Conservation (phyloP, 108 stramenopile species). For the Nitzschia sp. region DNA sequence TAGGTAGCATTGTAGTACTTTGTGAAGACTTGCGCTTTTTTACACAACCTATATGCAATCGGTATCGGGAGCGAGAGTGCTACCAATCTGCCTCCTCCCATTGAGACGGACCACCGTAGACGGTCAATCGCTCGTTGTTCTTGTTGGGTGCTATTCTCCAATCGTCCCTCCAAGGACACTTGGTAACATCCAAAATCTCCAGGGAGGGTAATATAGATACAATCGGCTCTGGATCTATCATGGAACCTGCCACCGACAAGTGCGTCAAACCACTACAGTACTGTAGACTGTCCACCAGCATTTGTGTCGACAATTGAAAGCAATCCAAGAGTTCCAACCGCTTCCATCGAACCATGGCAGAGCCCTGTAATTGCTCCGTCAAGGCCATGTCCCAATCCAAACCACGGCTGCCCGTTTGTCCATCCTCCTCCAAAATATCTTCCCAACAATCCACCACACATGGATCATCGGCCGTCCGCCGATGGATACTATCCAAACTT, state of each 20-base stretch:
- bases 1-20: too few species aligned
- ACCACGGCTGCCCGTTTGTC: background rate
- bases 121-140: background rate
- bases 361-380: constrained; percentile 16
- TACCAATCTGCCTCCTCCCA: background rate
- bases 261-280: constrained; percentile 25
- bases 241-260: constrained; percentile 34
- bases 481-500: background rate
- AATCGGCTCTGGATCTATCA: constrained; percentile 1
- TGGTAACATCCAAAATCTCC: constrained; percentile 24
- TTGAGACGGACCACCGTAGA: background rate
- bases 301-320: background rate
- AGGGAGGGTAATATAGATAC: constrained; percentile 22
- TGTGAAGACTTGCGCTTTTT: too few species aligned
- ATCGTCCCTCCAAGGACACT: constrained; percentile 23
- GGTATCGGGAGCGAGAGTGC: too few species aligned
- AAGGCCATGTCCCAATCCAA: constrained; percentile 12
- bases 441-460: background rate
- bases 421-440: background rate
- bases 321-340: constrained; percentile 34
- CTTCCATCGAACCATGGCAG: constrained; percentile 9
- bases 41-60: background rate
- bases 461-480: background rate
- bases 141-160: background rate
- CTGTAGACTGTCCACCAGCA: constrained; percentile 12